These are phyloP conservation scores for Tolypocladium capitatum DNA, from an alignment of 2,329 filamentous ascomycete species.

Conservation along the genomic window DNA sequence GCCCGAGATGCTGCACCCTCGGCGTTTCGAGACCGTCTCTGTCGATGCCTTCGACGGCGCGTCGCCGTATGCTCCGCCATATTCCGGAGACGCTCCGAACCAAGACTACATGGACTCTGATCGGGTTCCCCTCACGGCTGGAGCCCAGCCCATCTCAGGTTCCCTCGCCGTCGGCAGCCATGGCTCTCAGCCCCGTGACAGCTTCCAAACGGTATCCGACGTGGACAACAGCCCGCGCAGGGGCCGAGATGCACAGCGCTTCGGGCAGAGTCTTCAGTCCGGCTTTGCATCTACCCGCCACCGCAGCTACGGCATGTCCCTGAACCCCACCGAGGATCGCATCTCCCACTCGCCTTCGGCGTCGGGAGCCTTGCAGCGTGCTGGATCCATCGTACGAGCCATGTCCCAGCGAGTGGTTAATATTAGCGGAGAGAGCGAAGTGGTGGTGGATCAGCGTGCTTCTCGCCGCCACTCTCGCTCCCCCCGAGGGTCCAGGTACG, in stretches of 20 bases:
- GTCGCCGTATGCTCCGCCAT: slow-evolving; percentile 20
- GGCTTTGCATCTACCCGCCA: slow-evolving; percentile 36
- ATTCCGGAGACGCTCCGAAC: slow-evolving; percentile 18
- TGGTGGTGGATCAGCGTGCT: slow-evolving; percentile 59
- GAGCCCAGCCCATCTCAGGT: slow-evolving; percentile 41
- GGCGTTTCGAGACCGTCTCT: slow-evolving; percentile 14
- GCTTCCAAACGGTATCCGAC: slow-evolving; percentile 44
- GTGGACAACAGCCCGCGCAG: slow-evolving; percentile 41
- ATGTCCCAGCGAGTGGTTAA: slow-evolving; percentile 99
- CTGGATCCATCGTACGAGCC: slow-evolving; percentile 62
- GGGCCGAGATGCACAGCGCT: slow-evolving; percentile 38
- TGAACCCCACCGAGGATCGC: slow-evolving; percentile 36
- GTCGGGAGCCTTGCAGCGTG: slow-evolving; percentile 51
- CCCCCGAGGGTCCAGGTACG: slow-evolving; percentile 29
- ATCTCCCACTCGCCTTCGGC: slow-evolving; percentile 51
- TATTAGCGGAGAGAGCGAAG: slow-evolving; percentile 81
- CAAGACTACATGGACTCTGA: slow-evolving; percentile 41
- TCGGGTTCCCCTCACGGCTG: slow-evolving; percentile 41
- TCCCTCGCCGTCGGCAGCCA: slow-evolving; percentile 26
- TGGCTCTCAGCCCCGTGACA: slow-evolving; percentile 33
- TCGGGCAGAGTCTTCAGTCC: slow-evolving; percentile 42
- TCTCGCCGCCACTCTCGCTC: slow-evolving; percentile 47
- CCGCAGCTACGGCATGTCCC: slow-evolving; percentile 43
- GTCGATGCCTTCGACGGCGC: slow-evolving; percentile 16
- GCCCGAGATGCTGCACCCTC: slow-evolving; percentile 32